Evolutionary conservation across 2,329 filamentous ascomycete species (phyloP), one percentile per base, ranked within the genome.

Genomic region (Cytospora schulzeri): DNA sequence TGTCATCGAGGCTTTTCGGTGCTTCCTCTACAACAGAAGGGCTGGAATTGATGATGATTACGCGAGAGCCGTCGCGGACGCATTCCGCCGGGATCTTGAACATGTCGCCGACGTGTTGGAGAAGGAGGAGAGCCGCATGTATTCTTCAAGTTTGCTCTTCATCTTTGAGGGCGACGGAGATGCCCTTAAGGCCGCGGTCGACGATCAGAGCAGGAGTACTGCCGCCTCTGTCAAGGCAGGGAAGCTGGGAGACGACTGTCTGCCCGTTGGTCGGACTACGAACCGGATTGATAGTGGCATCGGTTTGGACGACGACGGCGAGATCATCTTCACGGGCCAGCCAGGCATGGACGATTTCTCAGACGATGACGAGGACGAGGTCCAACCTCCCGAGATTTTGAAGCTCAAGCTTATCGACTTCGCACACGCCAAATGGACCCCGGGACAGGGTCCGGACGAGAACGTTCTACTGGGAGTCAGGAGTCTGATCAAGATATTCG

Each of bases 371-470:
- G 83, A 86, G 0, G 84, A 88, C 1, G 84, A 87, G 3, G 78
- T 81, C 54, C 80, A 84, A 59, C 73, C 78, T 66, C 90, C 90
- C 0, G 88, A 88, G 70, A 85, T 96, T 52, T 92, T 90, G 71
- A 85, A 87, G 15, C 82, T 97, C 57, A 95, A 94, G 73, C 83
- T 99, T 68, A 99, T 99, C 70, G 95, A 99, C 76, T 99, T 99
- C 82, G 95, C 95, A 1, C 95, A 99, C 76, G 95, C 95, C 14
- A 79, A 82, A 57, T 98, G 90, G 88, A 90, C 87, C 1, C 90
- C 91, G 0, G 92, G 92, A 1, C 78, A 90, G 71, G 94, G 94
- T 0, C 89, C 91, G 0, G 95, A 99, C 74, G 89, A 96, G 77
- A 98, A 98, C 73, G 80, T 85, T 17, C 80, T 97, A 35, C 80